Base-by-base conservation (phyloP, 2,329 filamentous ascomycete genomes). In the Epichloe brachyelytri region DNA sequence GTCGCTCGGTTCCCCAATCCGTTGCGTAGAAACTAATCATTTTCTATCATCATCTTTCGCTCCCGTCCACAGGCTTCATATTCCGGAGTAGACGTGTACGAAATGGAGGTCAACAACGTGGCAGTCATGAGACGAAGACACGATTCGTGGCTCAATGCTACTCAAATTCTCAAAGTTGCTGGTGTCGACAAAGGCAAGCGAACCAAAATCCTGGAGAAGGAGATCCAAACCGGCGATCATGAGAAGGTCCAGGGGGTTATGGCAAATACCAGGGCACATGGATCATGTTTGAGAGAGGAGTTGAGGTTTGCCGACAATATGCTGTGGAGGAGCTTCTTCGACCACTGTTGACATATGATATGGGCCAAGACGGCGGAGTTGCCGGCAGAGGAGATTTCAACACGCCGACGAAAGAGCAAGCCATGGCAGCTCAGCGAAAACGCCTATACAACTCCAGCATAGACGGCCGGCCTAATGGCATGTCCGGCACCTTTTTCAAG, bases 201-300 rank as follows among this genome's bases (percentile, higher is more conserved):
- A 59, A 97, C 93, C 53, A 97, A 97, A 68, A 94, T 97, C 7
- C 76, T 98, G 48, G 93, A 98, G 66, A 97, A 97, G 69, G 93
- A 98, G 68, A 95, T 98, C 53, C 81, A 95, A 56, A 93, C 86
- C 0, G 93, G 93, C 62, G 88, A 95, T 63, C 91, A 98, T 67
- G 93, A 98, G 67, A 98, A 98, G 69, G 91, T 98, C 3, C 93
- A 98, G 66, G 93, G 93, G 93, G 93, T 5, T 98, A 98, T 63
- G 93, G 93, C 57, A 97, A 97, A 72, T 98, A 98, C 63, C 93
- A 98, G 72, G 93, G 93, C 51, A 98, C 93, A 2, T 98, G 93
- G 93, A 95, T 98, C 63, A 88, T 86, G 62, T 97, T 95, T 63
- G 86, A 91, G 47, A 82, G 91, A 54, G 93, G 91, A 1, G 78